Conservation (phyloP, 345 rosid genomes). For the Citropsis articulata region DNA sequence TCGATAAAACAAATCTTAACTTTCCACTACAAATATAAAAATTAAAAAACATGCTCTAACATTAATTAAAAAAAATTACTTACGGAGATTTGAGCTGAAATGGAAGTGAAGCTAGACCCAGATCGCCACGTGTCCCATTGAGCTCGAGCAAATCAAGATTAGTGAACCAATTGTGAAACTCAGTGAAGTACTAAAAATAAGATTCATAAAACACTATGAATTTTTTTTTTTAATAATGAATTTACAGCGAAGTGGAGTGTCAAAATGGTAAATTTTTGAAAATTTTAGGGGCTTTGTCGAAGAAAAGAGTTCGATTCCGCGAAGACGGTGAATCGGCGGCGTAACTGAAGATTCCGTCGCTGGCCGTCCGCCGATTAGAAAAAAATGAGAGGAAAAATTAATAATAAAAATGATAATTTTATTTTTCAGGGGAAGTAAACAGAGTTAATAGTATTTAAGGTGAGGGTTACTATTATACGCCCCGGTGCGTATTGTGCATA, state of each 20-base stretch:
- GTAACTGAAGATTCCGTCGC: constrained; percentile 37
- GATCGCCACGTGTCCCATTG: constrained; percentile 57
- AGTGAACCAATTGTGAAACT: constrained; percentile 32
- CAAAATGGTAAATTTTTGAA: constrained; percentile 1
- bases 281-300: constrained; percentile 18
- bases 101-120: constrained; percentile 44
- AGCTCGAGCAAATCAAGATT: constrained; percentile 59
- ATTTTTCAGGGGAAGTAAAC: constrained; percentile 35
- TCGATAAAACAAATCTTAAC: constrained; percentile 14
- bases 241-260: constrained; percentile 13
- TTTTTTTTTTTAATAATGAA: background rate
- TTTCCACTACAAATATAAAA: constrained; percentile 13
- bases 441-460: constrained; percentile 48
- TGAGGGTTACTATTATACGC: constrained; percentile 31
- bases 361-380: constrained; percentile 58
- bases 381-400: constrained; percentile 16
- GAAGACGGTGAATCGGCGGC: constrained; percentile 36
- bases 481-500: constrained; percentile 27
- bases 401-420: constrained; percentile 45
- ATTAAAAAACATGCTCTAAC: constrained; percentile 14
- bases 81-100: constrained; percentile 53
- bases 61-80: constrained; percentile 28
- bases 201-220: constrained; percentile 18
- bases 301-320: background rate
- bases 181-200: constrained; percentile 17